Evolutionary conservation across 805 yeast genomes (phyloP), one percentile per base, ranked within the genome.

Genomic region (Zygotorulaspora sp.): DNA sequence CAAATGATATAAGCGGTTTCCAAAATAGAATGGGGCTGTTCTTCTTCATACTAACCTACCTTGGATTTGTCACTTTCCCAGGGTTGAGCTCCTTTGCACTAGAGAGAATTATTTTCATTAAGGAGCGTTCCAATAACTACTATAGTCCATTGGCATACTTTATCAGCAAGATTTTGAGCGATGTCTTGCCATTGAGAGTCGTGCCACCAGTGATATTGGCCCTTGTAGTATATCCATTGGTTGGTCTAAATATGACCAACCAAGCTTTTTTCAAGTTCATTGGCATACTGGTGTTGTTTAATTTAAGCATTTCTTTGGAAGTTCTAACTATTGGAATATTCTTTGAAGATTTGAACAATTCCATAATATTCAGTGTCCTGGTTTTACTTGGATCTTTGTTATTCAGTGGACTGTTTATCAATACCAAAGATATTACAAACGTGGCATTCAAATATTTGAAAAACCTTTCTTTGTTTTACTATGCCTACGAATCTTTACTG

Each of bases 81-180:
- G 94, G 97, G 0, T 67, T 92, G 37, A 90, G 88, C 48, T 77
- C 96, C 3, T 92, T 92, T 61, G 79, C 95, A 0, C 72, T 77
- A 36, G 98, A 92, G 58, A 72, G 97, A 50, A 77, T 88, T 30
- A 86, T 90, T 12, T 92, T 90, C 55, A 74, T 92, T 42, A 76
- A 96, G 38, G 98, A 92, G 62, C 74, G 98, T 39, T 88, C 97
- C 5, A 92, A 92, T 58, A 90, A 90, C 49, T 92, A 92, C 60
- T 92, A 92, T 62, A 79, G 79, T 43, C 95, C 98, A 11, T 58
- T 81, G 37, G 80, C 95, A 43, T 92, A 89, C 61, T 92, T 85
- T 55, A 51, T 78, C 30, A 82, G 95, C 49, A 92, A 92, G 57
- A 80, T 92, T 24, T 43, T 88, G 2, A 85, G 96, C 66, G 98